These are phyloP conservation scores for Macaranga tanarius DNA, from an alignment of 441 rosid species.

Conservation along the genomic window DNA sequence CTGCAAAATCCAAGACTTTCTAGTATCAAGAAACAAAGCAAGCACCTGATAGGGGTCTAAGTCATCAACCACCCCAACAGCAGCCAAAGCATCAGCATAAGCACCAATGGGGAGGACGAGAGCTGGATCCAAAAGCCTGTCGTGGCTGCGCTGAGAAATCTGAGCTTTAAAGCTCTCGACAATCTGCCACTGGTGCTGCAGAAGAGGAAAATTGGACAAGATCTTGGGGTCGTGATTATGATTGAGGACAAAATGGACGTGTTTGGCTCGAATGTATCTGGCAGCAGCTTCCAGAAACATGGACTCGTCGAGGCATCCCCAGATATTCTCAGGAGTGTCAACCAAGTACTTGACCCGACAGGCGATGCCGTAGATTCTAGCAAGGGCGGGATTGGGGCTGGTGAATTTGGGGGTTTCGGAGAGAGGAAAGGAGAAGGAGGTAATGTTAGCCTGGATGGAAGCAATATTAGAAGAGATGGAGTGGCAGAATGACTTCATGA, in stretches of 20 bases:
- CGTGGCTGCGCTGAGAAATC: conserved; percentile 92
- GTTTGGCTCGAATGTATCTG: conserved; percentile 85
- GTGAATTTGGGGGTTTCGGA: conserved; percentile 53
- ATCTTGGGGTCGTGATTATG: conserved; percentile 34
- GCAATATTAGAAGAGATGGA: conserved; percentile 66
- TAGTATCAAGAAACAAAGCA: conserved; percentile 68
- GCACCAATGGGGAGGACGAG: conserved; percentile 50
- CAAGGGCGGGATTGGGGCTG: conserved; percentile 37
- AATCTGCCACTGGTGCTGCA: conserved; percentile 98
- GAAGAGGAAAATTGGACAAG: conserved; percentile 70
- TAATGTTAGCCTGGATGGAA: conserved; percentile 56
- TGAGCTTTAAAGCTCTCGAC: conserved; percentile 93
- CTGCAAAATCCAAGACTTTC: conserved; percentile 73
- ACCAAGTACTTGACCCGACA: conserved; percentile 94
- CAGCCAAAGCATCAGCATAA: conserved; percentile 88
- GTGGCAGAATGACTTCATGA: conserved; percentile 79
- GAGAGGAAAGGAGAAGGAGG: conserved; percentile 59
- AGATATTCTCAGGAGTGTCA: conserved; percentile 95
- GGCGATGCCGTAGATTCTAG: conserved; percentile 66
- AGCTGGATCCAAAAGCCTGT: conserved; percentile 74
- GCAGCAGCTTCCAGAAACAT: conserved; percentile 92
- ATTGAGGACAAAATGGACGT: conserved; percentile 53
- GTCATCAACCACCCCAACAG: conserved; percentile 78
- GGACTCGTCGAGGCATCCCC: conserved; percentile 97
- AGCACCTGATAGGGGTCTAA: conserved; percentile 71